Evolutionary conservation across 2,329 filamentous ascomycete species (phyloP).

Genomic region (Penicillium sp.): DNA sequence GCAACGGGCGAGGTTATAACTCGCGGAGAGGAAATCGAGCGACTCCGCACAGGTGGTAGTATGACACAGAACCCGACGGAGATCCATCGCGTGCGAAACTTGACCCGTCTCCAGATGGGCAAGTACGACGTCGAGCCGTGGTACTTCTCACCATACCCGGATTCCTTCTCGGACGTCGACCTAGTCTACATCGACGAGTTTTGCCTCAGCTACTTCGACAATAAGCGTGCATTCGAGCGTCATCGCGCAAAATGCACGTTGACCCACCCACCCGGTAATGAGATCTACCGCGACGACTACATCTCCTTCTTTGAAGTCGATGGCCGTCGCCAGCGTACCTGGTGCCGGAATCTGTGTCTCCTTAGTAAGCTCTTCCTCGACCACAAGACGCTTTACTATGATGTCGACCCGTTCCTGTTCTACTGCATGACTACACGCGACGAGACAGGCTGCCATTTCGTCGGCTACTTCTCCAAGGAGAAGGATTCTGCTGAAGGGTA

Average conservation of each 20-base stretch:
- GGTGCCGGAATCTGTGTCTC: conserved; percentile 95
- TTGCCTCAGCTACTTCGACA: conserved; percentile 86
- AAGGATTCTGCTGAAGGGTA: conserved; percentile 96
- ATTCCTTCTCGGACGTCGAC: conserved; percentile 82
- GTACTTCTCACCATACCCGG: conserved; percentile 98
- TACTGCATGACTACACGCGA: conserved; percentile 96
- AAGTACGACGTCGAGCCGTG: conserved; percentile 89
- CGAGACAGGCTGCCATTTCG: conserved; percentile 88
- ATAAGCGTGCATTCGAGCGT: conserved; percentile 75
- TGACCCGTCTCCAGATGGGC: conserved; percentile 92
- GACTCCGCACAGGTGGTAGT: conserved; percentile 86
- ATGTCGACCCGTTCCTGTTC: conserved; percentile 94
- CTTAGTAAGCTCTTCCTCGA: conserved; percentile 97
- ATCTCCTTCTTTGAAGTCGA: conserved; percentile 98
- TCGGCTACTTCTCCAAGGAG: conserved; percentile 99
- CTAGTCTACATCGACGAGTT: conserved; percentile 97
- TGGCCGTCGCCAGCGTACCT: conserved; percentile 94
- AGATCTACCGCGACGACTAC: conserved; percentile 89
- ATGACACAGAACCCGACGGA: conserved; percentile 99
- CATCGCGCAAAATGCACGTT: conserved; percentile 89
- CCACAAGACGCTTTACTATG: conserved; percentile 97
- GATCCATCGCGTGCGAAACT: conserved; percentile 90
- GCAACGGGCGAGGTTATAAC: conserved; percentile 44
- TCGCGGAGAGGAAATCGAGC: conserved; percentile 91
- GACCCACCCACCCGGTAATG: conserved; percentile 91